These are phyloP conservation scores for Ilyonectria sp. DNA, from an alignment of 2,329 filamentous ascomycete species.

Conservation along the genomic window DNA sequence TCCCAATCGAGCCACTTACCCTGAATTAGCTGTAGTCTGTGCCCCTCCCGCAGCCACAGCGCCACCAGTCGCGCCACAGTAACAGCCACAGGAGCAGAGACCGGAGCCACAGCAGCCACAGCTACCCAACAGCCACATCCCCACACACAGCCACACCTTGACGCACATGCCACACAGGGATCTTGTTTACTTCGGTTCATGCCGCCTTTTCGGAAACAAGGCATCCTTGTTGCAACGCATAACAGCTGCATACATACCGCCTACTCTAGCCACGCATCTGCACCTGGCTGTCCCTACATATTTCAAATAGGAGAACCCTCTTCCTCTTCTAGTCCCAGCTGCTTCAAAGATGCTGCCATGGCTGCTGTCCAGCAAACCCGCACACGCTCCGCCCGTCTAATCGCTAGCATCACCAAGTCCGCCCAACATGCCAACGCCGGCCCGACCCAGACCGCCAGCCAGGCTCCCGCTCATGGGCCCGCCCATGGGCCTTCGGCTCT, in stretches of 20 bases:
- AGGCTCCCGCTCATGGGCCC: conserved; percentile 24
- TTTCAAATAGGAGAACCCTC: background rate
- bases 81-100: background rate
- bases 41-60: too few relatives aligned
- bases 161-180: conserved; percentile 1
- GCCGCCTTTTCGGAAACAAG: conserved; percentile 18
- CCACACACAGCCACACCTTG: background rate
- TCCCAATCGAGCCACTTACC: background rate
- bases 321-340: background rate
- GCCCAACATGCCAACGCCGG: conserved; percentile 28
- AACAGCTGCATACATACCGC: conserved; percentile 6
- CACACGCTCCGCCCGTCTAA: conserved; percentile 47
- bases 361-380: conserved; percentile 46
- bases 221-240: conserved; percentile 15
- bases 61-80: background rate
- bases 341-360: conserved; percentile 42
- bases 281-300: background rate
- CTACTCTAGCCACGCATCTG: background rate
- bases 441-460: conserved; percentile 23
- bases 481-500: conserved; percentile 47
- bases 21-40: background rate
- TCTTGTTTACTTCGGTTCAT: conserved; percentile 20
- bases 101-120: background rate
- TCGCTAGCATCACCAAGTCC: conserved; percentile 44
- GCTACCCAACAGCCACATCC: background rate